A percentile compares a stretch with the other conserved stretches of the same genome.
phyloP scores from a whole-genome alignment of 2,329 filamentous ascomycete genomes.

The Ophiostoma ulmi region DNA sequence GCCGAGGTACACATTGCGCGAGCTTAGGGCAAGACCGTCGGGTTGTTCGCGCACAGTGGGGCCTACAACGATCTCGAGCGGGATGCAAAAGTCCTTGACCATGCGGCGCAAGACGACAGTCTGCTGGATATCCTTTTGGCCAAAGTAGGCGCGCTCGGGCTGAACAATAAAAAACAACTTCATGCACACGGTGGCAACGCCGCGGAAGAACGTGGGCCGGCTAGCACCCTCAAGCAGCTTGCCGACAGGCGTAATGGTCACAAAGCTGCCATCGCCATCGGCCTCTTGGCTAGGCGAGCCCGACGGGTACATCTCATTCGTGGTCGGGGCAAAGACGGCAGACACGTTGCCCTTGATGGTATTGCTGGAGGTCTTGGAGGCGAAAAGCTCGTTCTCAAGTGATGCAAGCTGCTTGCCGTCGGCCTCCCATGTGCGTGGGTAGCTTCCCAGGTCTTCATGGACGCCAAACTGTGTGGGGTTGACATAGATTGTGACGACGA shows the following conservation, averaged over 20 bases:
- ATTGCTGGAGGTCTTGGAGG: no score
- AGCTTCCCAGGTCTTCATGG: conserved; percentile 79
- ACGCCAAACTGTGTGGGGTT: conserved; percentile 95
- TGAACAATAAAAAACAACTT: conserved; percentile 82
- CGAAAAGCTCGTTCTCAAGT: conserved; percentile 57
- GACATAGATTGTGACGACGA: conserved; percentile 89
- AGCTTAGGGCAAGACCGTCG: conserved; percentile 86
- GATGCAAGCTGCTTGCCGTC: conserved; percentile 63
- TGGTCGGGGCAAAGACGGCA: conserved; percentile 78
- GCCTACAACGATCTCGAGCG: conserved; percentile 67
- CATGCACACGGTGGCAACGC: conserved; percentile 93
- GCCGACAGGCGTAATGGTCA: conserved; percentile 81
- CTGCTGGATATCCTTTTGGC: conserved; percentile 97
- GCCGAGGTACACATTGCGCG: conserved; percentile 89
- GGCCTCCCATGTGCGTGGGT: conserved; percentile 81
- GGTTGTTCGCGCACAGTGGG: conserved; percentile 65
- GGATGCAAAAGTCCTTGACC: conserved; percentile 80
- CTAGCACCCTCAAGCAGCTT: conserved; percentile 77
- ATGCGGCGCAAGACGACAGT: conserved; percentile 83
- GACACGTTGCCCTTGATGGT: conserved; percentile 34
- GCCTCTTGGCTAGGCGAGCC: conserved; percentile 68
- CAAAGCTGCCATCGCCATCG: conserved; percentile 77
- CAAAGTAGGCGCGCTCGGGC: conserved; percentile 81
- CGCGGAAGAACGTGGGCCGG: conserved; percentile 90
- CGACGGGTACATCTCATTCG: conserved; percentile 80